Evolutionary conservation across 352 stramenopile genomes (phyloP).

Genomic region (Peronospora destructor): DNA sequence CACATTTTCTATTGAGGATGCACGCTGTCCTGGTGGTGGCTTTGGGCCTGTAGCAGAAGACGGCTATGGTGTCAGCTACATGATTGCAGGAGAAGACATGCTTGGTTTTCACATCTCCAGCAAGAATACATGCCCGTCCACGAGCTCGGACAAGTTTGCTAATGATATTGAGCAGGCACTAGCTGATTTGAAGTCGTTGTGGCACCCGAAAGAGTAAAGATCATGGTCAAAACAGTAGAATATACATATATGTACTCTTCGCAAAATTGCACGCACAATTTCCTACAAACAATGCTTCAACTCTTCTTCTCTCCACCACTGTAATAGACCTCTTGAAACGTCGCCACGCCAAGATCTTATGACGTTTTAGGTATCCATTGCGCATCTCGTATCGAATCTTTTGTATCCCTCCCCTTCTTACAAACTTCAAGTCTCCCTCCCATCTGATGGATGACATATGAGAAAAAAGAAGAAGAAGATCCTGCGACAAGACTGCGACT

Average conservation of each 20-base stretch:
- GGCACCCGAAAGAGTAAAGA: slow-evolving; percentile 33
- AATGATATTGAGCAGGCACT: slow-evolving; percentile 72
- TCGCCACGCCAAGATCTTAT: too few species aligned
- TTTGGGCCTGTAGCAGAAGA: slow-evolving; percentile 88
- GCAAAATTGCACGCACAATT: too few species aligned
- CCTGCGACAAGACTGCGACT: background rate
- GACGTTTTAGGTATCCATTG: too few species aligned
- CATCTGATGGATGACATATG: too few species aligned
- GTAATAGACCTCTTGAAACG: too few species aligned
- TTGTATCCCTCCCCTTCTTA: too few species aligned
- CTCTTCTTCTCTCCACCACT: too few species aligned
- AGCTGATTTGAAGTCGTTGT: slow-evolving; percentile 69
- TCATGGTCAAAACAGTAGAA: background rate
- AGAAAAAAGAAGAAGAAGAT: background rate
- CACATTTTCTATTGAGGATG: slow-evolving; percentile 50
- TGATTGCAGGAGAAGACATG: slow-evolving; percentile 83
- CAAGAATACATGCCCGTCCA: slow-evolving; percentile 71
- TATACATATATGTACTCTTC: background rate
- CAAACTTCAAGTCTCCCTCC: too few species aligned
- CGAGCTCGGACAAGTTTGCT: slow-evolving; percentile 77
- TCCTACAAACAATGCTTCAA: too few species aligned
- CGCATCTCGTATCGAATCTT: too few species aligned
- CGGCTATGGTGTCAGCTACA: slow-evolving; percentile 89
- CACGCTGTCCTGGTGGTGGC: slow-evolving; percentile 71
- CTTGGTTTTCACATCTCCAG: slow-evolving; percentile 89